phyloP scores from a whole-genome alignment of 768 basidiomycete genomes.

The Cystobasidium tubakii region DNA sequence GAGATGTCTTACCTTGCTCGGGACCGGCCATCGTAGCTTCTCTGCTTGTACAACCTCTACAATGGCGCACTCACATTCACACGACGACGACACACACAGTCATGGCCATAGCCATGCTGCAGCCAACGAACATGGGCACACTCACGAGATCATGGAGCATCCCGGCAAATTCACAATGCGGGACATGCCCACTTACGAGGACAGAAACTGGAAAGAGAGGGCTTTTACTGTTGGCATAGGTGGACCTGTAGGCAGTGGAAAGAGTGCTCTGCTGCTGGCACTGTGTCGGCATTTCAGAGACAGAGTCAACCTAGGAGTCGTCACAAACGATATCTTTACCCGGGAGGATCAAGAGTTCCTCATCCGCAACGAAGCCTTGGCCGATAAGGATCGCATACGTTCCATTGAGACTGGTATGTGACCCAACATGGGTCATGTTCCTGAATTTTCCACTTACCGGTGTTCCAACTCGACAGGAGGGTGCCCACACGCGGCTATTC shows the following conservation, averaged over 20 bases:
- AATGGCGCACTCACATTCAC: slow-evolving; percentile 11
- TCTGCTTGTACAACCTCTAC: neutral
- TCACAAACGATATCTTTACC: slow-evolving; percentile 99
- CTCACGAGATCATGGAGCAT: slow-evolving; percentile 37
- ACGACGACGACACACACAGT: slow-evolving; percentile 11
- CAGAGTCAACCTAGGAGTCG: slow-evolving; percentile 92
- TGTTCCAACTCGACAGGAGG: slow-evolving; percentile 54
- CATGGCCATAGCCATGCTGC: slow-evolving; percentile 18
- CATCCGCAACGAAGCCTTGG: slow-evolving; percentile 83
- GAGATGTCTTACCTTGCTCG: neutral
- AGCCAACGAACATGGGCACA: slow-evolving; percentile 33
- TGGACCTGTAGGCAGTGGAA: slow-evolving; percentile 54
- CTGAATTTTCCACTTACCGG: neutral
- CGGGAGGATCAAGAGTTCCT: slow-evolving; percentile 92
- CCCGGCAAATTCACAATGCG: slow-evolving; percentile 80
- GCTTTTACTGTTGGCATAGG: slow-evolving; percentile 73
- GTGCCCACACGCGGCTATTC: slow-evolving; percentile 95
- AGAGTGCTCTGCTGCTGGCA: slow-evolving; percentile 87
- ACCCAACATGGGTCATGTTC: neutral
- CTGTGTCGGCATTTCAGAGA: slow-evolving; percentile 74
- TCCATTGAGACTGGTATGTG: slow-evolving; percentile 82
- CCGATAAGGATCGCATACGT: slow-evolving; percentile 68
- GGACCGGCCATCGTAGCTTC: neutral
- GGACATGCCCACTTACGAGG: slow-evolving; percentile 80
- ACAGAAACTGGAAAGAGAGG: slow-evolving; percentile 79